phyloP scores from a whole-genome alignment of 257 asterid genomes.

The Solanum paucissectum region DNA sequence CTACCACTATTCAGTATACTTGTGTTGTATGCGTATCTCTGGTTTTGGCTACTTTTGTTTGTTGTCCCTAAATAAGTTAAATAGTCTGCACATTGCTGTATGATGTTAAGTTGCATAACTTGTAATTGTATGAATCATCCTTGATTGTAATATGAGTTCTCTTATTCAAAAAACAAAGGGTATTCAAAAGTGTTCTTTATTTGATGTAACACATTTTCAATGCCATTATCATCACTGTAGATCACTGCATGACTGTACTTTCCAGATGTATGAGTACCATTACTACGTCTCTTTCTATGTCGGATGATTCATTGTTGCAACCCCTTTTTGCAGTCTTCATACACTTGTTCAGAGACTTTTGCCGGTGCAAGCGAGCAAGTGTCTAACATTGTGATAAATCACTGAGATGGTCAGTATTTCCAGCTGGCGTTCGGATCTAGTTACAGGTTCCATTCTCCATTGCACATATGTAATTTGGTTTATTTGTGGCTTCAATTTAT shows the following conservation, averaged over 20 bases:
- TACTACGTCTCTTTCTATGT: neutral
- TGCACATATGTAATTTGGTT: neutral
- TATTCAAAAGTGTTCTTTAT: neutral
- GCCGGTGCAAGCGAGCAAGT: neutral
- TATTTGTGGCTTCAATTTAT: neutral
- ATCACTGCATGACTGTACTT: neutral
- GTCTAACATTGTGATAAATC: neutral
- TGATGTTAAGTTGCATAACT: neutral
- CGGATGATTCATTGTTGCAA: neutral
- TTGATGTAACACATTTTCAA: neutral
- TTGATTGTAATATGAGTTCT: neutral
- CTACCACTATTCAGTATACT: neutral
- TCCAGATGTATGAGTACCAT: neutral
- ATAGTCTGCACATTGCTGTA: neutral
- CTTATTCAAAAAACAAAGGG: neutral
- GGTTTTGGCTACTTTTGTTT: neutral
- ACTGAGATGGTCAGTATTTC: neutral
- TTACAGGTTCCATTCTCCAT: neutral
- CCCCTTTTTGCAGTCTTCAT: neutral
- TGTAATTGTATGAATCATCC: neutral
- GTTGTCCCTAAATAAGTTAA: neutral
- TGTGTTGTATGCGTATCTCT: neutral
- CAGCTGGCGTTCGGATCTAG: neutral
- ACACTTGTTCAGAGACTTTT: neutral
- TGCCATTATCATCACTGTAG: neutral